Evolutionary conservation across 345 rosid genomes (phyloP).

Genomic region (Mallotus nudiflorus): DNA sequence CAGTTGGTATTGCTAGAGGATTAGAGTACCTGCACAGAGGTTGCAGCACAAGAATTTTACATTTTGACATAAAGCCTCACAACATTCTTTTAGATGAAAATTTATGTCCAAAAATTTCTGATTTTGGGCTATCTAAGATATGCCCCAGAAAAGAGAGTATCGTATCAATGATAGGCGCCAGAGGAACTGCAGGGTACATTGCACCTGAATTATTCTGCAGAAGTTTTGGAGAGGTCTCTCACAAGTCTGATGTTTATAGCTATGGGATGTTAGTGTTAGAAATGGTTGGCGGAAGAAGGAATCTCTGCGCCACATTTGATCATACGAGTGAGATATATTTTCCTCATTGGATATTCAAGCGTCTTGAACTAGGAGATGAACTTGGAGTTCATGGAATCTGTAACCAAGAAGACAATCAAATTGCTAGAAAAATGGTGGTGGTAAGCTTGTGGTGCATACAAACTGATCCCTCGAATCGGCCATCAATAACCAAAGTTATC

Average conservation of each 20-base stretch:
- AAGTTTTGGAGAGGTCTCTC: slow-evolving; percentile 14
- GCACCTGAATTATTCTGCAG: slow-evolving; percentile 10
- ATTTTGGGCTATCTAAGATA: slow-evolving; percentile 5
- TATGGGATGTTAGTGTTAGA: slow-evolving; percentile 17
- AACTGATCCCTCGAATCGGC: neutral
- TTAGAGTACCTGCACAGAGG: slow-evolving; percentile 17
- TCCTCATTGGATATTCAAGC: slow-evolving; percentile 4
- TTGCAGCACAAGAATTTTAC: slow-evolving; percentile 9
- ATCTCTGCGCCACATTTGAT: neutral
- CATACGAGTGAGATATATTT: neutral
- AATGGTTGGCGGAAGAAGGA: slow-evolving; percentile 16
- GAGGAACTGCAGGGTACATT: slow-evolving; percentile 15
- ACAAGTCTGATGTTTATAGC: slow-evolving; percentile 19
- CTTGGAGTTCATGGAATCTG: neutral
- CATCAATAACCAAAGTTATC: neutral
- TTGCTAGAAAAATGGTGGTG: slow-evolving; percentile 9
- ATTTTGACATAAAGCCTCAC: slow-evolving; percentile 22
- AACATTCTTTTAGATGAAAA: slow-evolving; percentile 18
- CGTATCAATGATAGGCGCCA: slow-evolving; percentile 5
- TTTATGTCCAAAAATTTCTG: slow-evolving; percentile 7
- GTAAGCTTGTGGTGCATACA: slow-evolving; percentile 25
- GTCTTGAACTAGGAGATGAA: neutral
- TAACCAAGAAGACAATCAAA: neutral
- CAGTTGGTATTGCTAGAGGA: slow-evolving; percentile 10
- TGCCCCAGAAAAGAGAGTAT: neutral